Evolutionary conservation across 2,329 filamentous ascomycete genomes (phyloP).

Genomic region (Ascochyta viciae-villosae): DNA sequence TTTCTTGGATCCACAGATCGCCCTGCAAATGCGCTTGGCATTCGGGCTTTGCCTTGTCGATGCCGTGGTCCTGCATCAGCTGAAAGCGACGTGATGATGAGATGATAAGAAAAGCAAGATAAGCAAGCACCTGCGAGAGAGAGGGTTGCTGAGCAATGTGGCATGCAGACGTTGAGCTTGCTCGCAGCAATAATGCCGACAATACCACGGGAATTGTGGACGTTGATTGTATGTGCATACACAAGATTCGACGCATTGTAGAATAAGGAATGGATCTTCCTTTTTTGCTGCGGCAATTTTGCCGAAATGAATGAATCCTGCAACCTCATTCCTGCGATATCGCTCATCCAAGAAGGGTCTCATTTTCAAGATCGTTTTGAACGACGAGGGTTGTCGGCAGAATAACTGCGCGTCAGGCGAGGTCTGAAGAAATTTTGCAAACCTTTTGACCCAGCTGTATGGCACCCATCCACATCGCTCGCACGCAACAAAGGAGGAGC

Average conservation of each 20-base stretch:
- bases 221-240: background rate
- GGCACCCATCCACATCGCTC: constrained; percentile 30
- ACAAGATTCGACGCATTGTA: background rate
- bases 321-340: constrained; percentile 9
- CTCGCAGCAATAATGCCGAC: background rate
- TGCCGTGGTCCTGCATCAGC: constrained; percentile 10
- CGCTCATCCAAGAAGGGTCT: constrained; percentile 1
- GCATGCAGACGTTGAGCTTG: background rate
- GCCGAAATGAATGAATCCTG: constrained; percentile 7
- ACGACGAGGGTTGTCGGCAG: constrained; percentile 20
- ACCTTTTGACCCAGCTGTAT: constrained; percentile 32
- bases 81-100: background rate
- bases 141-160: background rate
- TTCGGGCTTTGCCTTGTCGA: constrained; percentile 8
- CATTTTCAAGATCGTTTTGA: constrained; percentile 10
- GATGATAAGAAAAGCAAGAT: constrained; percentile 4
- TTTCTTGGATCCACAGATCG: constrained; percentile 23
- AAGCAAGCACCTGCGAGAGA: background rate
- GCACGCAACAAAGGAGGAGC: constrained; percentile 19
- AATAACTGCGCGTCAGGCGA: constrained; percentile 26
- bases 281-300: constrained; percentile 9
- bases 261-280: constrained; percentile 12
- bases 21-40: constrained; percentile 14
- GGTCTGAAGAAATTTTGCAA: constrained; percentile 28
- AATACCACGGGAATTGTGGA: background rate